Conservation (phyloP, 305 asterid species). For the Solanum hybrid region DNA sequence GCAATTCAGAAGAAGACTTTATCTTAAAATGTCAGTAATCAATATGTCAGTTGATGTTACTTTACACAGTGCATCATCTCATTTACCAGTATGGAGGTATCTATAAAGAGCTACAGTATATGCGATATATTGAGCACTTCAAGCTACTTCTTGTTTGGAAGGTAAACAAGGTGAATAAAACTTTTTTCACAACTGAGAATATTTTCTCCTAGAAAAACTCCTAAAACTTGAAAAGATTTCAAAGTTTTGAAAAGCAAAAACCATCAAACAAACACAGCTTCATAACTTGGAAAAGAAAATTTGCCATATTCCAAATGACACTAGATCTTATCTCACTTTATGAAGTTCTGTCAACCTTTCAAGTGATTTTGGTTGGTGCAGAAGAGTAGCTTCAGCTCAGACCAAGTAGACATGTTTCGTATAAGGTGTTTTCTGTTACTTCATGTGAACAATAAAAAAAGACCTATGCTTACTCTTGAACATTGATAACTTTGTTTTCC, state of each 20-base stretch:
- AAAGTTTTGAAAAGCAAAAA: neutral
- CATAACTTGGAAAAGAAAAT: neutral
- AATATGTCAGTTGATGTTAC: neutral
- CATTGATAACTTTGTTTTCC: neutral
- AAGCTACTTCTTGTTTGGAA: neutral
- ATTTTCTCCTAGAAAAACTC: neutral
- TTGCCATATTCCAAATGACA: neutral
- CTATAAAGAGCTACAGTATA: neutral
- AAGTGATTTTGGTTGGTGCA: neutral
- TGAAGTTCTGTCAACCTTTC: neutral
- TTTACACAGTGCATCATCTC: neutral
- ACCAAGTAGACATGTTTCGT: neutral
- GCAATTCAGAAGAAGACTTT: neutral
- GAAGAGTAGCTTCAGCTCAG: neutral
- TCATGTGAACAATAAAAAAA: neutral
- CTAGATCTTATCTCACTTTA: neutral
- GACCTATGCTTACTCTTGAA: neutral
- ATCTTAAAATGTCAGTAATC: neutral
- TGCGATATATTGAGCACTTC: neutral
- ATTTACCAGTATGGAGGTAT: neutral
- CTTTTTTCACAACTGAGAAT: neutral
- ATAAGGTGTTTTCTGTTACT: neutral
- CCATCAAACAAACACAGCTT: neutral
- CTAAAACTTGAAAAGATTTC: neutral
- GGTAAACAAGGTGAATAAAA: neutral